Conservation (phyloP, 2,329 filamentous ascomycete genomes). For the Tympanopsis confertula region DNA sequence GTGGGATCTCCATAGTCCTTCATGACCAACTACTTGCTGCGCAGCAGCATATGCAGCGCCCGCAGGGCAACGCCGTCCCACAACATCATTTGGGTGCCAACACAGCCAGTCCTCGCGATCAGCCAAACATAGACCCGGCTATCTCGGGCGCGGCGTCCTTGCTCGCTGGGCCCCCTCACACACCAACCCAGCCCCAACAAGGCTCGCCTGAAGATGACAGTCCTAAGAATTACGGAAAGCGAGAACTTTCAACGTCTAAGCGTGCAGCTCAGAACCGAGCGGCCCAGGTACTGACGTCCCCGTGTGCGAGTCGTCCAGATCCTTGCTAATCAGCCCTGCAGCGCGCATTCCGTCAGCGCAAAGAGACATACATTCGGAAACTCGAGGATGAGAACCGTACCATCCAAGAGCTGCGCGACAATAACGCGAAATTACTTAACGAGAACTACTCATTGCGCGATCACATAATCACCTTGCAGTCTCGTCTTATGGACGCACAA, state of each 20-base stretch:
- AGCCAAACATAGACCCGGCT: slow-evolving; percentile 45
- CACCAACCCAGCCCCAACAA: slow-evolving; percentile 12
- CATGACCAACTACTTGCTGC: slow-evolving; percentile 29
- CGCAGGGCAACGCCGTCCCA: slow-evolving; percentile 3
- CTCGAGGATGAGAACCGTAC: slow-evolving; percentile 88
- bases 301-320: slow-evolving; percentile 16
- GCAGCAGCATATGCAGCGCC: slow-evolving; percentile 44
- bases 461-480: slow-evolving; percentile 85
- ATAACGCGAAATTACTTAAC: slow-evolving; percentile 67
- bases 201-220: slow-evolving; percentile 33
- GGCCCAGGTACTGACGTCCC: slow-evolving; percentile 64
- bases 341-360: slow-evolving; percentile 93
- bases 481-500: slow-evolving; percentile 69
- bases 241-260: slow-evolving; percentile 89
- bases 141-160: slow-evolving; percentile 39
- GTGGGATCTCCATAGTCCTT: slow-evolving; percentile 2
- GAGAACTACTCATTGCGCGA: slow-evolving; percentile 88
- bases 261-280: slow-evolving; percentile 92
- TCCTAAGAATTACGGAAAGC: slow-evolving; percentile 58
- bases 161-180: slow-evolving; percentile 14
- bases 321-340: slow-evolving; percentile 22
- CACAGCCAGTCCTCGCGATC: slow-evolving; percentile 27
- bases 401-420: slow-evolving; percentile 62
- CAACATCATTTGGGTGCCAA: slow-evolving; percentile 20
- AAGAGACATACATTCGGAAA: slow-evolving; percentile 96